phyloP scores from a whole-genome alignment of 1,139 yeast genomes.

The Pichia sp. region DNA sequence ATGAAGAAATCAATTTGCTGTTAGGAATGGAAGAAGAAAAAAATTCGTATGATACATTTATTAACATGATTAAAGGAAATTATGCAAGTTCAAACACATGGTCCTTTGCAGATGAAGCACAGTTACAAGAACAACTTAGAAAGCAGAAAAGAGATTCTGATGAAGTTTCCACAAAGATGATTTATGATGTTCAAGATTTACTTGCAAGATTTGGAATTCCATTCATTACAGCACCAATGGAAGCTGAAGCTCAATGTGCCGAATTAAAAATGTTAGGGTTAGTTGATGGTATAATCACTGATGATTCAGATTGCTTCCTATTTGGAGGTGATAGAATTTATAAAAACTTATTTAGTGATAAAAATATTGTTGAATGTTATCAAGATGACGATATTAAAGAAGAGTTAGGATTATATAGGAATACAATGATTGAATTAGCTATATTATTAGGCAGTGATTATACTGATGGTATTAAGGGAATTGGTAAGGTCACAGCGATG shows the following conservation, averaged over 20 bases:
- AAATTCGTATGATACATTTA: conserved; percentile 62
- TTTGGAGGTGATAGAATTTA: conserved; percentile 86
- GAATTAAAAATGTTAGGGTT: conserved; percentile 56
- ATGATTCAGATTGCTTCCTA: conserved; percentile 92
- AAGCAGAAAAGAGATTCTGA: conserved; percentile 83
- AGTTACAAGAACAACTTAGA: conserved; percentile 52
- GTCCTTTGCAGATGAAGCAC: conserved; percentile 44
- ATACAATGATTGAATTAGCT: conserved; percentile 70
- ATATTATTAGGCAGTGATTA: conserved; percentile 87
- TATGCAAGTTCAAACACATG: conserved; percentile 34
- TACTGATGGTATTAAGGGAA: conserved; percentile 83
- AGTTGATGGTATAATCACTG: conserved; percentile 95
- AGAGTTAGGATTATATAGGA: conserved; percentile 60
- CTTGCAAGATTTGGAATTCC: conserved; percentile 88
- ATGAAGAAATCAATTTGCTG: conserved; percentile 63
- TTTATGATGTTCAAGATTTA: conserved; percentile 83
- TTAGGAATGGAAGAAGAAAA: conserved; percentile 64
- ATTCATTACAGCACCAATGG: conserved; percentile 92
- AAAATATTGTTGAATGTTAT: conserved; percentile 87
- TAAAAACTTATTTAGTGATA: conserved; percentile 91
- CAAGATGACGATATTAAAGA: conserved; percentile 50
- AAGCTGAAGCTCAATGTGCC: conserved; percentile 98
- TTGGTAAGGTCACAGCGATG: conserved; percentile 90
- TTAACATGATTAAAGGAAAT: conserved; percentile 17
- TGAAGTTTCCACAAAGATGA: conserved; percentile 82